Conservation (phyloP, 352 stramenopile genomes). For the Phytophthora parvispora region DNA sequence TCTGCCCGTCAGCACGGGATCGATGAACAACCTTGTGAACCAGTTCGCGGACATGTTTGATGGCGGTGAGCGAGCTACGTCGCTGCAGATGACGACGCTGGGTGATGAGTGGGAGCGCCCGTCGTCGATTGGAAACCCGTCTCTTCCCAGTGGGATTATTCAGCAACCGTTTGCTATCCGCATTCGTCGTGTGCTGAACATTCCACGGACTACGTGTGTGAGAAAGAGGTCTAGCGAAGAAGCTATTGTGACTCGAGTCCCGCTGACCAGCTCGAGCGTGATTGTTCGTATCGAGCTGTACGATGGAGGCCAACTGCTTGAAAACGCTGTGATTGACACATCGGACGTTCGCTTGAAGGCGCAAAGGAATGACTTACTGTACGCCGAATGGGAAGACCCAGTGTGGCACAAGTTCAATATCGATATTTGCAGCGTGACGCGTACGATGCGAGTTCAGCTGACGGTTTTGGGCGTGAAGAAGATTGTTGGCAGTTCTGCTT, state of each 20-base stretch:
- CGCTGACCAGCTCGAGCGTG: slow-evolving; percentile 67
- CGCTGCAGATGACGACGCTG: slow-evolving; percentile 74
- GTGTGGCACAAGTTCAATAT: slow-evolving; percentile 84
- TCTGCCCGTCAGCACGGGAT: slow-evolving; percentile 40
- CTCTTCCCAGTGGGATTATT: slow-evolving; percentile 62
- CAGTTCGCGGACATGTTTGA: slow-evolving; percentile 62
- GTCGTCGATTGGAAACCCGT: slow-evolving; percentile 6
- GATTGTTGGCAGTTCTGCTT: slow-evolving; percentile 36
- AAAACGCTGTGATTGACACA: slow-evolving; percentile 68
- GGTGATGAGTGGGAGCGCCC: slow-evolving; percentile 68
- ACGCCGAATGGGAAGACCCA: slow-evolving; percentile 76
- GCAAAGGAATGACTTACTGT: slow-evolving; percentile 73
- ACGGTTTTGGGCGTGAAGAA: slow-evolving; percentile 77
- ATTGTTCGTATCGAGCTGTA: slow-evolving; percentile 82
- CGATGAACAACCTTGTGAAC: slow-evolving; percentile 37
- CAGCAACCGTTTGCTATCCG: slow-evolving; percentile 72
- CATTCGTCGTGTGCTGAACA: slow-evolving; percentile 81
- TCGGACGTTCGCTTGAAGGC: slow-evolving; percentile 68
- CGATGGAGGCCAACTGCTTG: slow-evolving; percentile 72
- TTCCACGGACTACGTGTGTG: slow-evolving; percentile 69
- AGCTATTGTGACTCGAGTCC: slow-evolving; percentile 47
- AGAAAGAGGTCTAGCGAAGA: slow-evolving; percentile 74
- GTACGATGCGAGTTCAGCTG: slow-evolving; percentile 78
- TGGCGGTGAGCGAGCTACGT: slow-evolving; percentile 39
- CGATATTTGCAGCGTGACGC: slow-evolving; percentile 73